Percentiles rank a stretch among this genome's conserved stretches.
These are phyloP conservation scores for Uronychia binucleata DNA, from an alignment of 73 alveolate species.

Conservation along the genomic window DNA sequence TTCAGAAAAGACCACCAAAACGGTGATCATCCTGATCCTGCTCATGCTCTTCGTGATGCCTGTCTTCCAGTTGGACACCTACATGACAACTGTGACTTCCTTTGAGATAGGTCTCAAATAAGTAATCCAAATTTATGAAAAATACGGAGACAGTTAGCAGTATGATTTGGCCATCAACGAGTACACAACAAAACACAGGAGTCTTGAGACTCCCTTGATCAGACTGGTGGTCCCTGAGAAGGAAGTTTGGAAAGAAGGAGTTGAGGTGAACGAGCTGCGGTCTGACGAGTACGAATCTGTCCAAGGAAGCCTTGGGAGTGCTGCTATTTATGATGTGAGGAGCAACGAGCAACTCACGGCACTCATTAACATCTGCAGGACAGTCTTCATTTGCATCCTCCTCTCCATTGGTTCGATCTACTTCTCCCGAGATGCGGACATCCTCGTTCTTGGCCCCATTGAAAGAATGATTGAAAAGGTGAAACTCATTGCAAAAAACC, in stretches of 20 bases:
- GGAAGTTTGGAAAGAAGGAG: too few species aligned
- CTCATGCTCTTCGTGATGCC: constrained; percentile 42
- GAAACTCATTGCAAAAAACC: constrained; percentile 66
- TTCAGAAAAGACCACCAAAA: constrained; percentile 49
- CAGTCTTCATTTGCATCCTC: constrained; percentile 61
- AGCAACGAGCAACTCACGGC: not conserved
- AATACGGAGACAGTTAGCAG: too few species aligned
- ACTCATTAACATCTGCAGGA: constrained; percentile 27
- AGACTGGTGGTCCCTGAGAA: too few species aligned
- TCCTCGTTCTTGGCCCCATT: constrained; percentile 65
- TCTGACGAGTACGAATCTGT: constrained; percentile 7
- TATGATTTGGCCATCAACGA: too few species aligned
- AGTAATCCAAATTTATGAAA: constrained; percentile 2
- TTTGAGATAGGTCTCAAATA: constrained; percentile 14
- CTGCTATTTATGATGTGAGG: not conserved
- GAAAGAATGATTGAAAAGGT: constrained; percentile 74
- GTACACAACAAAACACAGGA: too few species aligned
- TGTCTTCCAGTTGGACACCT: constrained; percentile 7
- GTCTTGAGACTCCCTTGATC: too few species aligned
- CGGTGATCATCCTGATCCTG: constrained; percentile 48
- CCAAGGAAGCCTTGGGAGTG: not conserved
- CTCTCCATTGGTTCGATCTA: constrained; percentile 50
- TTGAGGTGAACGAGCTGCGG: constrained; percentile 2
- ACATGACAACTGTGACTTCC: constrained; percentile 1
- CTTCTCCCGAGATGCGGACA: constrained; percentile 67